phyloP scores from a whole-genome alignment of 2,329 filamentous ascomycete species.

The Zelopaecilomyces penicillatus region DNA sequence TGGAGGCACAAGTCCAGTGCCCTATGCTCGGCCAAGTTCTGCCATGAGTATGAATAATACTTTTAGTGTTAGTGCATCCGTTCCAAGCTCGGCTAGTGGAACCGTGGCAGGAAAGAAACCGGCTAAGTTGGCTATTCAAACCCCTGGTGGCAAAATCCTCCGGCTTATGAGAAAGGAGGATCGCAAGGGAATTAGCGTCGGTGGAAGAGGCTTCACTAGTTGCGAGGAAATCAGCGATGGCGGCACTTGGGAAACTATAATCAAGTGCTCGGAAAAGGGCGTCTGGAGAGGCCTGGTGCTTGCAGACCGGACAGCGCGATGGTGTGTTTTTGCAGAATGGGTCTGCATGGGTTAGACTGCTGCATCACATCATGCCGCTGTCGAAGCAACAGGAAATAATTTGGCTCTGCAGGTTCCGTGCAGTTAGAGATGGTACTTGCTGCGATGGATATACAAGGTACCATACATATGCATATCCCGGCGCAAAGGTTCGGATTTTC shows the following conservation, averaged over 20 bases:
- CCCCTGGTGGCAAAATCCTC: slow-evolving; percentile 88
- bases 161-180: slow-evolving; percentile 76
- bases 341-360: slow-evolving; percentile 39
- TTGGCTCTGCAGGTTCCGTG: no score
- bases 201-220: slow-evolving; percentile 28
- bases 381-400: slow-evolving; percentile 10
- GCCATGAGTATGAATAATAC: slow-evolving; percentile 57
- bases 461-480: slow-evolving; percentile 9
- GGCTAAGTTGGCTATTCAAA: slow-evolving; percentile 91
- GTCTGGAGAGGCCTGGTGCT: slow-evolving; percentile 75
- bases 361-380: background rate
- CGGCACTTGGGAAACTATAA: slow-evolving; percentile 80
- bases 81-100: slow-evolving; percentile 45
- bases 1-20: slow-evolving; percentile 47
- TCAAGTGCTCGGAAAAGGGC: slow-evolving; percentile 78
- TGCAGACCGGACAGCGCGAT: slow-evolving; percentile 73
- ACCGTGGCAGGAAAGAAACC: slow-evolving; percentile 64
- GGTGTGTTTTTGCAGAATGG: slow-evolving; percentile 94
- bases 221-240: slow-evolving; percentile 58
- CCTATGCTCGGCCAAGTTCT: slow-evolving; percentile 52
- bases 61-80: slow-evolving; percentile 44
- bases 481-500: slow-evolving; percentile 5
- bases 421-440: background rate
- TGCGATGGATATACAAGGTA: slow-evolving; percentile 4
- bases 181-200: slow-evolving; percentile 44